Conservation (phyloP, 2,329 filamentous ascomycete genomes). For the Gyromitra esculenta region DNA sequence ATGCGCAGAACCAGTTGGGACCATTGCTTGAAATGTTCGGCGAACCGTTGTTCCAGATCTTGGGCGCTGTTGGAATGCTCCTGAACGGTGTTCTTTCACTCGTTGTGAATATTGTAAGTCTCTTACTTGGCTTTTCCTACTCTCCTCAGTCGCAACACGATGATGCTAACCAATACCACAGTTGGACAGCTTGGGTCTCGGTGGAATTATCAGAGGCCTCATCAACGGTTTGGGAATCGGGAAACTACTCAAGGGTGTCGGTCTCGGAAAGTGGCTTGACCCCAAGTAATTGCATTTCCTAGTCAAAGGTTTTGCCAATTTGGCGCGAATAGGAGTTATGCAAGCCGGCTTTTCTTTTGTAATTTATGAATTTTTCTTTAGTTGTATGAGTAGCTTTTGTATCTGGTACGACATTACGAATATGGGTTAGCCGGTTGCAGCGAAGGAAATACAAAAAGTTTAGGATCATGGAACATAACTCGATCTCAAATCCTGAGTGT, state of each 20-base stretch:
- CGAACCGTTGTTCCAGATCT: slow-evolving; percentile 84
- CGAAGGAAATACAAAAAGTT: neutral
- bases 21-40: slow-evolving; percentile 81
- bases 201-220: slow-evolving; percentile 80
- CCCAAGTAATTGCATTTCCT: slow-evolving; percentile 7
- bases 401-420: neutral
- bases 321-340: neutral
- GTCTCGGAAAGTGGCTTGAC: slow-evolving; percentile 63
- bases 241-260: slow-evolving; percentile 78
- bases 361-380: neutral
- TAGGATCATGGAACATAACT: slow-evolving; percentile 16
- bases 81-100: slow-evolving; percentile 84
- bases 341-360: slow-evolving; percentile 9
- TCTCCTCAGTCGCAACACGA: neutral
- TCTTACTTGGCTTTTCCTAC: neutral
- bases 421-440: neutral
- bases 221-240: slow-evolving; percentile 80
- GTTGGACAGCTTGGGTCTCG: slow-evolving; percentile 81
- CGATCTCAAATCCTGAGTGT: neutral
- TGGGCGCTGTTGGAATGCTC: slow-evolving; percentile 66
- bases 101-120: slow-evolving; percentile 74
- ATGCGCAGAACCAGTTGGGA: slow-evolving; percentile 94
- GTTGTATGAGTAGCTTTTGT: neutral
- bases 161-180: slow-evolving; percentile 53
- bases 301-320: neutral